A percentile compares a stretch with the other conserved stretches of the same genome.
These are phyloP conservation scores for Eimeria praecox DNA, from an alignment of 169 alveolate genomes.

Conservation along the genomic window DNA sequence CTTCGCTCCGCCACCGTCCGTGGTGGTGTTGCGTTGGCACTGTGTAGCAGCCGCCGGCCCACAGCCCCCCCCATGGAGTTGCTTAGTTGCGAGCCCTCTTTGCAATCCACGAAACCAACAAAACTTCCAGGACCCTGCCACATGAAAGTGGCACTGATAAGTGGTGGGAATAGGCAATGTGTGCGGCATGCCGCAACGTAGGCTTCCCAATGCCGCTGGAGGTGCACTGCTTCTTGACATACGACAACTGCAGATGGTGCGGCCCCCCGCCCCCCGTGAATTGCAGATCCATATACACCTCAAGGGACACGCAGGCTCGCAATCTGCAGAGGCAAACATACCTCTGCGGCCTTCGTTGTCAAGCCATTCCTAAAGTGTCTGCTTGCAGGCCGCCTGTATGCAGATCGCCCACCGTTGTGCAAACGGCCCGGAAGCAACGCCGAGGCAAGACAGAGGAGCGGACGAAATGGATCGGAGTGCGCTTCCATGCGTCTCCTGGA, in stretches of 20 bases:
- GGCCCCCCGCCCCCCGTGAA: neutral
- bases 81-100: neutral
- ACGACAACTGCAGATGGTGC: neutral
- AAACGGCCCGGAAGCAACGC: neutral
- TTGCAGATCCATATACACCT: neutral
- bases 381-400: neutral
- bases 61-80: neutral
- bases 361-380: neutral
- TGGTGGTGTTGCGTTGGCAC: neutral
- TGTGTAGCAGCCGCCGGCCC: neutral
- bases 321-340: slow-evolving; percentile 46
- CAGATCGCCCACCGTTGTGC: slow-evolving; percentile 17
- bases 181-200: neutral
- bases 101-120: neutral
- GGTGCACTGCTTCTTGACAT: neutral
- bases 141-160: neutral
- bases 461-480: neutral
- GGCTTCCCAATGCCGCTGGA: neutral
- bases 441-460: neutral
- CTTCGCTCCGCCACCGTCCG: neutral
- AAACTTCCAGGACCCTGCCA: neutral
- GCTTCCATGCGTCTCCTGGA: neutral
- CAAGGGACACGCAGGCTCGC: neutral
- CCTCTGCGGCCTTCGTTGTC: neutral
- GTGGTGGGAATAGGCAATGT: neutral